phyloP scores from a whole-genome alignment of 179 eudicot genomes.

The Corrigiola litoralis region DNA sequence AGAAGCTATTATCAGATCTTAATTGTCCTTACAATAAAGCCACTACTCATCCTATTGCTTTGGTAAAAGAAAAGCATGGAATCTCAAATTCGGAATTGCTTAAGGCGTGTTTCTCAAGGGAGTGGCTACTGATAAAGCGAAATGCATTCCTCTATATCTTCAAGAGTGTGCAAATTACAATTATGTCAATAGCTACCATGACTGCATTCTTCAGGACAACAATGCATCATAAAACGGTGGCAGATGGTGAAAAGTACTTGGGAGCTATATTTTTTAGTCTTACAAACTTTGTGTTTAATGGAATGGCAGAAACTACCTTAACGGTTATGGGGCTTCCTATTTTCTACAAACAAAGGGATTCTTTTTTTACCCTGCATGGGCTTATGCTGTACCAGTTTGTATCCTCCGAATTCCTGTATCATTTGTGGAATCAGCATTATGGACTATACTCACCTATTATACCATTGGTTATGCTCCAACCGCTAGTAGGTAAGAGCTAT shows the following conservation, averaged over 20 bases:
- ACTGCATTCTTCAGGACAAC: conserved; percentile 63
- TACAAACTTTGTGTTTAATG: conserved; percentile 70
- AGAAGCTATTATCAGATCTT: conserved; percentile 37
- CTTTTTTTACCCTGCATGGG: conserved; percentile 79
- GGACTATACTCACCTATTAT: conserved; percentile 73
- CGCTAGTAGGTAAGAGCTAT: conserved; percentile 45
- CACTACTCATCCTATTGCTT: conserved; percentile 53
- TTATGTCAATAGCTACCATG: conserved; percentile 55
- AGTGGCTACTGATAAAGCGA: conserved; percentile 77
- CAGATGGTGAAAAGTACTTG: conserved; percentile 56
- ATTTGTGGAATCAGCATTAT: conserved; percentile 58
- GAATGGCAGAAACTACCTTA: conserved; percentile 69
- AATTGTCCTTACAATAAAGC: conserved; percentile 56
- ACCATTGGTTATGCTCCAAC: conserved; percentile 81
- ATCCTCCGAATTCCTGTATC: conserved; percentile 64
- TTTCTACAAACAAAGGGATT: conserved; percentile 75
- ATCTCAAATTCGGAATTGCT: conserved; percentile 54
- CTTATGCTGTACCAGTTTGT: conserved; percentile 80
- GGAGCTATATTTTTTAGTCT: conserved; percentile 82
- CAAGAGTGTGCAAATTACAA: conserved; percentile 64
- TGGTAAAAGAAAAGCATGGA: conserved; percentile 63
- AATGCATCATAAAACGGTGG: conserved; percentile 43
- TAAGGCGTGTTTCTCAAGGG: conserved; percentile 69
- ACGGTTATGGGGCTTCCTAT: conserved; percentile 63
- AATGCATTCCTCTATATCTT: conserved; percentile 64